Base-by-base conservation (phyloP, 352 stramenopile species). In the Saprolegnia parasitica region DNA sequence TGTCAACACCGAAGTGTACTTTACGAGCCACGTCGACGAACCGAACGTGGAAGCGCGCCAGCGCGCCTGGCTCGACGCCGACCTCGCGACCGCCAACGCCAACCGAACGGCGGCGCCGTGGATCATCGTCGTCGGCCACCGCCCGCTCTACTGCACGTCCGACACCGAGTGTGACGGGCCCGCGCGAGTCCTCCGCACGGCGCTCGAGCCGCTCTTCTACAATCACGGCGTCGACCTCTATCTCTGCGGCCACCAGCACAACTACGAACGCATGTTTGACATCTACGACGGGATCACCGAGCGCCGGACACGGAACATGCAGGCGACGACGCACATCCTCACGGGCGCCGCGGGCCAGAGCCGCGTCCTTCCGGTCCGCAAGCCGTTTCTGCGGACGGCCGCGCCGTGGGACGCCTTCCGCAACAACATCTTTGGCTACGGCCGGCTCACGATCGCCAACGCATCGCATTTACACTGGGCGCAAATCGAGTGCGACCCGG, bases 1-100 rank as follows among this genome's bases (percentile, higher is more conserved):
- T 37, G 78, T 93, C 55, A 93, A 84, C 45, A 96, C 89, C 15
- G 89, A 96, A 73, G 87, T 96, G 65, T 96, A 95, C 76, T 96
- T 95, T 72, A 89, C 83, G 6, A 21, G 20, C 71, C 79, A 89
- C 60, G 84, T 78, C 13, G 29, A 79, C 0, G 81, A 85, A 29
- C 57, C 73, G 2, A 76, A 77, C 52, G 67, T 93, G 16, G 71
- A 89, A 2, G 75, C 73, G 10, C 76, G 81, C 4, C 83, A 94
- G 61, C 81, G 92, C 71, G 67, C 73, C 3, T 94, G 86, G 84
- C 73, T 94, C 2, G 68, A 78, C 16, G 71, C 73, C 24, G 87
- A 96, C 57, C 78, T 95, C 0, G 67, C 71, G 15, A 65, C 71
- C 11, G 86, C 87, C 29, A 91, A 93, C 52, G 70, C 71, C 5